These are phyloP conservation scores for Suillus spraguei DNA, from an alignment of 768 basidiomycete genomes.

Conservation along the genomic window DNA sequence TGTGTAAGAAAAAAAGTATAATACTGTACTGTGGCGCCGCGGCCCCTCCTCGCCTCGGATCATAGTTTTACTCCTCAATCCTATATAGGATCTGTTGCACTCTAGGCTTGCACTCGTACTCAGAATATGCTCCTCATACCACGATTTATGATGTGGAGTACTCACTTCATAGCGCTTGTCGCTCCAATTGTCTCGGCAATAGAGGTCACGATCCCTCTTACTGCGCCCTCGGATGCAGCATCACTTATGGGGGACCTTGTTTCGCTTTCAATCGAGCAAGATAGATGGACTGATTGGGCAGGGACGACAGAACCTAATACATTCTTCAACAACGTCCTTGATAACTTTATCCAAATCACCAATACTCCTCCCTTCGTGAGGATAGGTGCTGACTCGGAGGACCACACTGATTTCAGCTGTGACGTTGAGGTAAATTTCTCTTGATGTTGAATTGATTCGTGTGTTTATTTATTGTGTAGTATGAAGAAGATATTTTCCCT, in stretches of 20 bases:
- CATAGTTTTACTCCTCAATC: background rate
- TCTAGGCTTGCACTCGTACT: background rate
- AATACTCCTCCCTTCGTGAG: slow-evolving; percentile 57
- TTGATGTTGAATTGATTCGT: background rate
- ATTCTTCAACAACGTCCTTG: slow-evolving; percentile 62
- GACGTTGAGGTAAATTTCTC: slow-evolving; percentile 42
- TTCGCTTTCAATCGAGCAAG: slow-evolving; percentile 71
- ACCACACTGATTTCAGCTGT: slow-evolving; percentile 58
- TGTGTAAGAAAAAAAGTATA: too few species aligned
- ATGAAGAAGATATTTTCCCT: slow-evolving; percentile 52
- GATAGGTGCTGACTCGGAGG: slow-evolving; percentile 59
- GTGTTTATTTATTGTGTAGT: slow-evolving; percentile 30
- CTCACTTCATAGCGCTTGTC: slow-evolving; percentile 9
- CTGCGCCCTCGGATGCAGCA: slow-evolving; percentile 38
- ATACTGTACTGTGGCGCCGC: too few species aligned
- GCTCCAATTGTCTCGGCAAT: slow-evolving; percentile 14
- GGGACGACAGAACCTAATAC: slow-evolving; percentile 53
- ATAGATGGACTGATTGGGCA: slow-evolving; percentile 70
- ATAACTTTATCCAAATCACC: slow-evolving; percentile 55
- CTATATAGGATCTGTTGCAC: slow-evolving; percentile 3
- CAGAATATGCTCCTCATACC: slow-evolving; percentile 3
- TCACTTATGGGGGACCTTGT: slow-evolving; percentile 49
- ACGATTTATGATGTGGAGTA: slow-evolving; percentile 11
- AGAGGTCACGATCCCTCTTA: slow-evolving; percentile 43
- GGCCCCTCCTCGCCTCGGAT: background rate